Evolutionary conservation across 2,329 filamentous ascomycete genomes (phyloP).

Genomic region (Albifimbria verrucaria): DNA sequence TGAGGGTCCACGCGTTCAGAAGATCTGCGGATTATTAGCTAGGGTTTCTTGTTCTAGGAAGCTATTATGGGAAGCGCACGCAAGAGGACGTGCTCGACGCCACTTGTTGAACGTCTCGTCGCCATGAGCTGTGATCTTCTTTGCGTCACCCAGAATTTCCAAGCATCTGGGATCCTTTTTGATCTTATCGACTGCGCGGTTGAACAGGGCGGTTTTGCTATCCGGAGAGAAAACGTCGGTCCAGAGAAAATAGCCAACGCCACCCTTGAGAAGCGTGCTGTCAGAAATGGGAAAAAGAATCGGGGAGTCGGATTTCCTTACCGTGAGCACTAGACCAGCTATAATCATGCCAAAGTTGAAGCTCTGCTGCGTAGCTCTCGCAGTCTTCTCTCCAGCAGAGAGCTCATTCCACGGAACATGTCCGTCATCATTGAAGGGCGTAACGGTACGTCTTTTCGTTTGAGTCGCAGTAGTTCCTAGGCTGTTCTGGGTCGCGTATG

Average conservation of each 20-base stretch:
- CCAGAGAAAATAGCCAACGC: constrained; percentile 76
- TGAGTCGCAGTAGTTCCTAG: constrained; percentile 31
- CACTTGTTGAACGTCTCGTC: constrained; percentile 80
- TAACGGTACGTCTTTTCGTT: constrained; percentile 66
- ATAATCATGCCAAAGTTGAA: constrained; percentile 82
- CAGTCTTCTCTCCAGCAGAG: constrained; percentile 72
- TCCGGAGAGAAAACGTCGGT: constrained; percentile 80
- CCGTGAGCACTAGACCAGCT: constrained; percentile 72
- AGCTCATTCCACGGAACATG: constrained; percentile 77
- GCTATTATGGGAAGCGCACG: constrained; percentile 34
- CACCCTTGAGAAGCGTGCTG: constrained; percentile 57
- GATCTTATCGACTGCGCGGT: constrained; percentile 77
- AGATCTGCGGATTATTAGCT: constrained; percentile 48
- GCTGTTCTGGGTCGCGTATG: constrained; percentile 58
- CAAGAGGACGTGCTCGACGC: constrained; percentile 63
- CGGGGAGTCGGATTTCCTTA: constrained; percentile 28
- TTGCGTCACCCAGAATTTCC: constrained; percentile 69
- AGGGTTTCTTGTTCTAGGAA: neutral
- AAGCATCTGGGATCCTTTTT: constrained; percentile 68
- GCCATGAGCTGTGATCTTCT: constrained; percentile 76
- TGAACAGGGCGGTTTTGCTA: constrained; percentile 85
- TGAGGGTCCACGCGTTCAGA: constrained; percentile 65
- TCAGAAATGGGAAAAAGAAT: too few species aligned
- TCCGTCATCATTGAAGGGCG: constrained; percentile 83
- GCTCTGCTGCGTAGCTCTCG: constrained; percentile 82